These are phyloP conservation scores for Neurospora sp. DNA, from an alignment of 495 filamentous ascomycete genomes.

Conservation along the genomic window DNA sequence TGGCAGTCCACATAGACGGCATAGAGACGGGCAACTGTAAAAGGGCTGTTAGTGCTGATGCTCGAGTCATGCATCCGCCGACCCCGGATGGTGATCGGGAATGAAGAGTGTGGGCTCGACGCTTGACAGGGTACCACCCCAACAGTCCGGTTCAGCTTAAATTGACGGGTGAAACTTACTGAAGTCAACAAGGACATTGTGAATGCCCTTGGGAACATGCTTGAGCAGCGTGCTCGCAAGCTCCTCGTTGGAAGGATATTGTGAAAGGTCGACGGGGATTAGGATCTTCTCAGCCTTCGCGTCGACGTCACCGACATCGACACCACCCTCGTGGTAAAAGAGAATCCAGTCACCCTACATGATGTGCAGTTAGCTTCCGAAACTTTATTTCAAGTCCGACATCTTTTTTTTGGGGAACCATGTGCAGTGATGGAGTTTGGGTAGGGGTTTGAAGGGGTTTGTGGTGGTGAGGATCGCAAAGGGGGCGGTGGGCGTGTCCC, in stretches of 20 bases:
- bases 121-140: not conserved
- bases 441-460: slow-evolving; percentile 1
- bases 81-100: not conserved
- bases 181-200: slow-evolving; percentile 98
- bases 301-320: slow-evolving; percentile 98
- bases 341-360: slow-evolving; percentile 96
- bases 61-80: not conserved
- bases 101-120: not conserved
- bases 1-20: slow-evolving; percentile 99
- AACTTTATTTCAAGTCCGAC: not conserved
- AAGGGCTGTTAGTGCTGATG: not conserved
- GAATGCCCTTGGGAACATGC: slow-evolving; percentile 89
- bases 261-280: slow-evolving; percentile 85
- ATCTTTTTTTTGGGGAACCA: not conserved
- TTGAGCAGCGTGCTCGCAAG: slow-evolving; percentile 75
- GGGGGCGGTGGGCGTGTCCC: not conserved
- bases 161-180: slow-evolving; percentile 39
- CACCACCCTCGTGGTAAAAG: slow-evolving; percentile 98
- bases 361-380: slow-evolving; percentile 3
- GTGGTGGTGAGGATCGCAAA: not conserved
- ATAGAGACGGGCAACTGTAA: slow-evolving; percentile 51
- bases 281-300: slow-evolving; percentile 97
- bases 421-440: not conserved
- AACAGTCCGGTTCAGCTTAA: slow-evolving; percentile 4
- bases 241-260: slow-evolving; percentile 94